Evolutionary conservation across 2,329 filamentous ascomycete genomes (phyloP).

Genomic region (Cladosporium sp.): DNA sequence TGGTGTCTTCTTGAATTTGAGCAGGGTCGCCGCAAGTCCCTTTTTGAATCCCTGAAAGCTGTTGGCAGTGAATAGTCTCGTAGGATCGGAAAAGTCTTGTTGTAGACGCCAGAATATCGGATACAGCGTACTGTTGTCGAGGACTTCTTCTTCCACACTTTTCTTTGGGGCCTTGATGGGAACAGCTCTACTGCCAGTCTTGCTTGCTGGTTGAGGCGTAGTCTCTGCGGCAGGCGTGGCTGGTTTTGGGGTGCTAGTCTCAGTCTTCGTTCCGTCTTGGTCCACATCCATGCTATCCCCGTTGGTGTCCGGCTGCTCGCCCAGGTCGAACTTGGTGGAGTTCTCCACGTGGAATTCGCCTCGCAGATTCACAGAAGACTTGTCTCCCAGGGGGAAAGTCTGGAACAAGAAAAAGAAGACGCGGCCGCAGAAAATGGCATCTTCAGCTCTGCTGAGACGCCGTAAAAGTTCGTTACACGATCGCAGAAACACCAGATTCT

Average conservation of each 20-base stretch:
- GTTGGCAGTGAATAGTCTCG: conserved; percentile 65
- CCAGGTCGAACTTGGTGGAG: conserved; percentile 71
- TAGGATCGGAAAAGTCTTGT: conserved; percentile 85
- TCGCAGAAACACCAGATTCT: conserved; percentile 82
- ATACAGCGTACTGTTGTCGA: conserved; percentile 72
- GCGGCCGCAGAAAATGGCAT: conserved; percentile 93
- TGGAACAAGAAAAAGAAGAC: conserved; percentile 99
- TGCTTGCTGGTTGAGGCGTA: conserved; percentile 22
- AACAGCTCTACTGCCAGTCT: conserved; percentile 24
- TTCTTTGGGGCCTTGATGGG: conserved; percentile 22
- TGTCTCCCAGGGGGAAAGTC: conserved; percentile 92
- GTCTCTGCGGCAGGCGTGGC: conserved; percentile 19
- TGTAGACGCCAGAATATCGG: conserved; percentile 93
- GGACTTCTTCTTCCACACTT: conserved; percentile 40
- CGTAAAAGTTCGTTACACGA: conserved; percentile 94
- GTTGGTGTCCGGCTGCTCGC: conserved; percentile 36
- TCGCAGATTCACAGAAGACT: conserved; percentile 92
- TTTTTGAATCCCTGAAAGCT: conserved; percentile 63
- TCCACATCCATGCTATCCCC: conserved; percentile 63
- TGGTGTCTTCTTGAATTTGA: conserved; percentile 69
- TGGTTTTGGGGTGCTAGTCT: conserved; percentile 11
- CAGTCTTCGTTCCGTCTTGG: conserved; percentile 31
- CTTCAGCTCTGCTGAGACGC: conserved; percentile 87
- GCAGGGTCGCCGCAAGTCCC: conserved; percentile 58
- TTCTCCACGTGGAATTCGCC: conserved; percentile 97